Evolutionary conservation across 805 yeast species (phyloP).

Genomic region (Phaffomyces thermotolerans): DNA sequence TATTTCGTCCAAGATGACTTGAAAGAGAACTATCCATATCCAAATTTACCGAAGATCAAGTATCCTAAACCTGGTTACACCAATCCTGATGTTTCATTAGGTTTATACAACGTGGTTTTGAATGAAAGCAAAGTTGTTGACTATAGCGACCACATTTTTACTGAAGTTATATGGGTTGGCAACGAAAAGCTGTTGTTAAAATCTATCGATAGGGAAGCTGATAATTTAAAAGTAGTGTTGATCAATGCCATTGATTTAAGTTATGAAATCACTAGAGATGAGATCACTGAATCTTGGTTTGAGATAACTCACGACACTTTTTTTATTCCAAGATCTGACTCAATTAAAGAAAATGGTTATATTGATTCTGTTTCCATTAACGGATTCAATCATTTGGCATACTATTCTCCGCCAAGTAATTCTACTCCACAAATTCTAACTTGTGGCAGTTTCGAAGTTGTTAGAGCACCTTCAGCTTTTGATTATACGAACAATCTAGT

Average conservation of each 20-base stretch:
- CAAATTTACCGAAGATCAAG: constrained; percentile 52
- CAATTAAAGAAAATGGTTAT: constrained; percentile 56
- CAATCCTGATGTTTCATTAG: constrained; percentile 59
- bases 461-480: constrained; percentile 56
- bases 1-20: constrained; percentile 54
- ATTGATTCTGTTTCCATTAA: constrained; percentile 66
- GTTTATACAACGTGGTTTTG: constrained; percentile 34
- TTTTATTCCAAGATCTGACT: constrained; percentile 44
- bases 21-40: constrained; percentile 40
- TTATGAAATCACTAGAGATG: constrained; percentile 40
- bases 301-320: constrained; percentile 63
- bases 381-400: constrained; percentile 73
- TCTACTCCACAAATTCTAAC: constrained; percentile 54
- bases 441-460: constrained; percentile 87
- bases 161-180: constrained; percentile 71
- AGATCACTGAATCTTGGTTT: constrained; percentile 58
- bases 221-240: constrained; percentile 48
- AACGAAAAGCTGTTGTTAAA: constrained; percentile 43
- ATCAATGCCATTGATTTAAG: constrained; percentile 36
- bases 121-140: constrained; percentile 33
- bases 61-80: constrained; percentile 82
- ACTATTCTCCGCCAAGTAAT: constrained; percentile 64
- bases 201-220: constrained; percentile 60
- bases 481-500: constrained; percentile 46
- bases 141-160: constrained; percentile 39